phyloP scores from a whole-genome alignment of 78 protist genomes.

The Dictyostelium discoideum region DNA sequence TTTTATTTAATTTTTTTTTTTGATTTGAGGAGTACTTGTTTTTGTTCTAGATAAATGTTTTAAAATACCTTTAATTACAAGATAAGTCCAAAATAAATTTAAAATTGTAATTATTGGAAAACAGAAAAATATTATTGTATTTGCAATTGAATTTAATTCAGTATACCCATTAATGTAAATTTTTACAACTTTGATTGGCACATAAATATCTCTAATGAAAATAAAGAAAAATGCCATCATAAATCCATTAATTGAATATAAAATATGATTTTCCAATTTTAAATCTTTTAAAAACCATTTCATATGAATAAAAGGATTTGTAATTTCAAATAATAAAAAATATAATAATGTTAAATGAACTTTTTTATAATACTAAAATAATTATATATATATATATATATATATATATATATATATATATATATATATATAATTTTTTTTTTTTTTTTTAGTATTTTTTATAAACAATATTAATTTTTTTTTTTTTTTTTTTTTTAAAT shows the following conservation, averaged over 20 bases:
- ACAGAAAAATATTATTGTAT: neutral
- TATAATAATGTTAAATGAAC: neutral
- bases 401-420: too few relatives aligned
- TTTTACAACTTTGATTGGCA: neutral
- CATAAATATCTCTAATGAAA: neutral
- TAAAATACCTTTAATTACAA: neutral
- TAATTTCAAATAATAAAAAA: neutral
- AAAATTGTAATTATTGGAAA: neutral
- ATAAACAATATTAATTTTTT: neutral
- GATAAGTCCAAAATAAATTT: neutral
- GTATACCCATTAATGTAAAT: neutral
- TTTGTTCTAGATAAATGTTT: neutral
- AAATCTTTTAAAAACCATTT: neutral
- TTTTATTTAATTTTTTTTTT: too few relatives aligned
- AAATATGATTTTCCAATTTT: neutral
- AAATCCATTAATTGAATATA: neutral
- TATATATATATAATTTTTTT: too few relatives aligned
- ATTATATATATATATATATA: too few relatives aligned
- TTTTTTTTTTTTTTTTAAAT: neutral
- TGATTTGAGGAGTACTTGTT: neutral
- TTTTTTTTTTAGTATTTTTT: neutral
- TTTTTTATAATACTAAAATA: neutral
- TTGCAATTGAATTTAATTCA: neutral
- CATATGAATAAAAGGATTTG: neutral
- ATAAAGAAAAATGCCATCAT: neutral